Evolutionary conservation across 1,139 yeast species (phyloP), one percentile per base, ranked within the genome.

Genomic region (Hyphopichia burtonii): DNA sequence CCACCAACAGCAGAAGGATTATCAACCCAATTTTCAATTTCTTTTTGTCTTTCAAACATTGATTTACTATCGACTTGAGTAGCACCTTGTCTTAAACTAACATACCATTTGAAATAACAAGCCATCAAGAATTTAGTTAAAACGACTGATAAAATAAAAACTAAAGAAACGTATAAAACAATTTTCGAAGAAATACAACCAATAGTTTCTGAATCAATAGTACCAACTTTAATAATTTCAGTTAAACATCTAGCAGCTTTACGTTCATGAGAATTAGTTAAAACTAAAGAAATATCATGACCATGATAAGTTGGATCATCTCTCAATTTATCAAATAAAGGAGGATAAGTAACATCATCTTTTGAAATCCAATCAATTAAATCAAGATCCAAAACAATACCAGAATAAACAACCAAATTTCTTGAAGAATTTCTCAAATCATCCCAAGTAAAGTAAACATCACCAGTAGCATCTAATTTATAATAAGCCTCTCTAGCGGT

Each of bases 161-260:
- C 83, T 57, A 93, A 74, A 0, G 97, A 86, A 14, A 85, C 78
- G 52, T 82, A 80, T 48, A 93, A 75, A 2, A 91, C 96, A 38
- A 90, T 82, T 47, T 80, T 73, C 1, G 97, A 88, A 0, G 97
- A 96, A 62, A 93, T 83, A 66, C 99, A 93, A n/a, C 99, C 99
- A 56, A 93, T 82, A 11, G 96, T 82, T 42, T 88, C 90, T 1
- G 94, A 81, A 59, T 93, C 98, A 43, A 93, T 80, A 37, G 80
- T 82, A 19, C 99, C 99, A 18, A 91, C 95, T 65, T 85, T 88
- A 43, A 87, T 73, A 44, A 88, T 86, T 63, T 93, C 98, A n/a
- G 86, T 72, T 42, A 93, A 70, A 65, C 99, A 93, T 55, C 83
- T 79, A 14, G 94, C 94, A 8, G 83, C 80, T 53, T 78, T 76